Evolutionary conservation across 1,139 yeast species (phyloP).

Genomic region (Zygosaccharomyces sapae): DNA sequence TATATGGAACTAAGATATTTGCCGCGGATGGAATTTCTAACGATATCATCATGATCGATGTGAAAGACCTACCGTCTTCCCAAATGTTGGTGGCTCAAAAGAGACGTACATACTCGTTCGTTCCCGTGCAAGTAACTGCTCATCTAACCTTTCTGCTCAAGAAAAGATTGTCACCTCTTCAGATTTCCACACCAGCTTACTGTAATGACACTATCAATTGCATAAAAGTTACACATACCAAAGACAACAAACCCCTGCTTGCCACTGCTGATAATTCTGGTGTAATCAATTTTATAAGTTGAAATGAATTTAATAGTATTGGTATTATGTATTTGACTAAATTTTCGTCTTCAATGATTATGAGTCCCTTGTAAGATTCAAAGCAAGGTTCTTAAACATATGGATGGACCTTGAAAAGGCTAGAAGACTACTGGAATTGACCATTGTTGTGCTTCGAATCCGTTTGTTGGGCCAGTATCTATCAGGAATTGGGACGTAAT

Average conservation of each 20-base stretch:
- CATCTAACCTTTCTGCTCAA: slow-evolving; percentile 16
- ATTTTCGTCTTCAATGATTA: slow-evolving; percentile 1
- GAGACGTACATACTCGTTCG: slow-evolving; percentile 8
- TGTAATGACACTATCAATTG: slow-evolving; percentile 23
- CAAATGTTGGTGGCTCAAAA: slow-evolving; percentile 14
- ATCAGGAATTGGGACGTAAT: neutral
- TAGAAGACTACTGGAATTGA: neutral
- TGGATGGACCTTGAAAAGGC: neutral
- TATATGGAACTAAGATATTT: slow-evolving; percentile 17
- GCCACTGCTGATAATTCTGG: slow-evolving; percentile 28
- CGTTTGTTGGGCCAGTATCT: neutral
- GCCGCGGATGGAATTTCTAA: slow-evolving; percentile 17
- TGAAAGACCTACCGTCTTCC: slow-evolving; percentile 15
- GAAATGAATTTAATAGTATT: slow-evolving; percentile 2
- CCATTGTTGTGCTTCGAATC: neutral
- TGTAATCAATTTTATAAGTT: slow-evolving; percentile 17
- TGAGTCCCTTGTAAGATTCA: neutral
- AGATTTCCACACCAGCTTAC: neutral
- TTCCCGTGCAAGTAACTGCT: slow-evolving; percentile 20
- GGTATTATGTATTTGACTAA: neutral
- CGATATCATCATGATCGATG: slow-evolving; percentile 20
- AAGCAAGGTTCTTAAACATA: neutral
- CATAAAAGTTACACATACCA: slow-evolving; percentile 11
- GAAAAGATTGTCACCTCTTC: slow-evolving; percentile 2
- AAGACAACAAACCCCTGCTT: slow-evolving; percentile 13